Conservation (phyloP, 163 green algal species). For the Chloromonas sp. region DNA sequence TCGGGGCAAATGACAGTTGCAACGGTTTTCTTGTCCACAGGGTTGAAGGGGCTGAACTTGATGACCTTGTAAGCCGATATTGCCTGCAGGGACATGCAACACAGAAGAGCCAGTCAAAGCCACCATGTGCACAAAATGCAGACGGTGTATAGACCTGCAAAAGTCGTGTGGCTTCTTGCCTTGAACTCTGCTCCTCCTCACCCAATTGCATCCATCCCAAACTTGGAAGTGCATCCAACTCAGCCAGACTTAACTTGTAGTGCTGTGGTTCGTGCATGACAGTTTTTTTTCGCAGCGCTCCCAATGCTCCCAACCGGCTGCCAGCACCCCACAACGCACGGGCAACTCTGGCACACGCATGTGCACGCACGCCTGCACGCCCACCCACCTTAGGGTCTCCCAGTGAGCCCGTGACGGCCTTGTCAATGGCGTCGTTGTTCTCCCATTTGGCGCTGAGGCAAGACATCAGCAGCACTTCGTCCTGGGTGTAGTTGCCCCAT, state of each 20-base stretch:
- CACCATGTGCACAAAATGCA: no score
- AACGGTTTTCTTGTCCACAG: slow-evolving; percentile 77
- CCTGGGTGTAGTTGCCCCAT: neutral
- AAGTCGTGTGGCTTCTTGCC: no score
- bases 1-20: slow-evolving; percentile 55
- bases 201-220: no score
- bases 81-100: no score
- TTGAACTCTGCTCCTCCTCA: no score
- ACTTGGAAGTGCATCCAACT: no score
- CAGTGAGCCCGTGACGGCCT: slow-evolving; percentile 1
- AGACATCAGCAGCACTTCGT: slow-evolving; percentile 5
- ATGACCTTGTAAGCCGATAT: slow-evolving; percentile 26
- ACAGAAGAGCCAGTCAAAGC: no score
- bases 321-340: neutral
- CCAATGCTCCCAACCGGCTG: neutral
- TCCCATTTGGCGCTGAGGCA: slow-evolving; percentile 6
- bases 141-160: no score
- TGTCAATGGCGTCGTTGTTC: slow-evolving; percentile 7
- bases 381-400: slow-evolving; percentile 1
- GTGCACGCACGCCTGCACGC: neutral
- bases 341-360: neutral
- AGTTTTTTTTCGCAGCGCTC: neutral
- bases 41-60: slow-evolving; percentile 87
- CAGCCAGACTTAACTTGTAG: no score
- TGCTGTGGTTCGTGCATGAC: no score